Evolutionary conservation across 2,329 filamentous ascomycete genomes (phyloP).

Genomic region (Tolypocladium cylindrosporum): DNA sequence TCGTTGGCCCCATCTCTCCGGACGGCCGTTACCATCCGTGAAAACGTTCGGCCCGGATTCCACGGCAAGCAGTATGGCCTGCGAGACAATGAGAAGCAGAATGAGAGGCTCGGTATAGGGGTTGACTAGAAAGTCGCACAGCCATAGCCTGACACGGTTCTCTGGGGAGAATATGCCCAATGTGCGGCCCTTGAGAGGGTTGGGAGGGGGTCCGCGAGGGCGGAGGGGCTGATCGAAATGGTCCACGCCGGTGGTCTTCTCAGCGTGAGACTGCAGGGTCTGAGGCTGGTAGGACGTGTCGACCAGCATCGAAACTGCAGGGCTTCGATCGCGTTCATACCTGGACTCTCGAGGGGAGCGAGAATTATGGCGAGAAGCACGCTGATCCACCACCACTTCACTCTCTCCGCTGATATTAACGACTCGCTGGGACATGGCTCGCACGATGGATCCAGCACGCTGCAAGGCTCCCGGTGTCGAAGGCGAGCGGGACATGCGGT

Average conservation of each 20-base stretch:
- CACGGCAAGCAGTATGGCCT: conserved; percentile 78
- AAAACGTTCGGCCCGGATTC: conserved; percentile 69
- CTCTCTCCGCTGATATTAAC: conserved; percentile 95
- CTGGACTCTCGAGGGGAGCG: conserved; percentile 40
- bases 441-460: conserved; percentile 65
- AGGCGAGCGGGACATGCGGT: conserved; percentile 49
- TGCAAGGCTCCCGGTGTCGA: conserved; percentile 55
- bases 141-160: conserved; percentile 59
- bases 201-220: conserved; percentile 27
- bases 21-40: conserved; percentile 47
- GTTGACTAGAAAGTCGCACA: conserved; percentile 80
- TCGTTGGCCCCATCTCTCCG: conserved; percentile 53
- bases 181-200: conserved; percentile 79
- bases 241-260: conserved; percentile 28
- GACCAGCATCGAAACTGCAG: conserved; percentile 23
- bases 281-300: conserved; percentile 45
- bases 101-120: conserved; percentile 81
- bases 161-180: conserved; percentile 76
- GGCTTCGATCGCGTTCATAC: conserved; percentile 15
- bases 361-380: conserved; percentile 50
- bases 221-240: conserved; percentile 9
- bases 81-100: conserved; percentile 75
- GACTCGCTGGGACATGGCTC: conserved; percentile 90
- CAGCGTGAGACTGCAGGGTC: conserved; percentile 29
- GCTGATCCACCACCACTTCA: conserved; percentile 67